Evolutionary conservation across 2,329 filamentous ascomycete species (phyloP), one percentile per base, ranked within the genome.

Genomic region (Dissoconium aciculare): DNA sequence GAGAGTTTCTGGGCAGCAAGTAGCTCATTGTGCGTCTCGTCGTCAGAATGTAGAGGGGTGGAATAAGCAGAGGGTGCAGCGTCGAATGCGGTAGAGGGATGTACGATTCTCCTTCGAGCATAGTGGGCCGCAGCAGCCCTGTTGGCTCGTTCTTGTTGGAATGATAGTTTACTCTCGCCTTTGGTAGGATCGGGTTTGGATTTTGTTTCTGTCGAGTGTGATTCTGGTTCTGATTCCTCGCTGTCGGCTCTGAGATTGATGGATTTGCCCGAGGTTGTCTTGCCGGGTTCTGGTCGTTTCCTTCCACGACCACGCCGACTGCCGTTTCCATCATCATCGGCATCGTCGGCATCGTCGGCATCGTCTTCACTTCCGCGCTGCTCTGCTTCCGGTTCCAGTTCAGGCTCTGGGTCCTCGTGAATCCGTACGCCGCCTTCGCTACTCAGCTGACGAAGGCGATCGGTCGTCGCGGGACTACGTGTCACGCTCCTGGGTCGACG

Each of bases 81-180:
- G 47, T 93, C 85, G 51, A 85, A 94, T 51, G 76, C 89, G 8
- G 81, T 92, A 31, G 73, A 71, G 1, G 85, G 85, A 51, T 91
- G 85, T 46, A 58, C 30, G 8, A 23, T 23, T 8, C 19, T 8
- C 56, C 50, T 39, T 55, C 66, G 36, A 50, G 42, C 27, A 1
- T 44, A 45, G 13, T 43, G 47, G 5, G 42, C 40, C 19, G 19
- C 19, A 23, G 19, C 19, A 23, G n/a, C n/a, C n/a, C n/a, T 23
- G 8, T 8, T n/a, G 19, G 19, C 8, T 8, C n/a, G 8, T 17
- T 50, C 46, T 17, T 40, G 42, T 15, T 34, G 39, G 31, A 49
- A 45, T 2, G 40, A 42, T 3, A 50, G 34, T 15, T 46, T 48
- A 36, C 46, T 50, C 26, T 53, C 39, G 28, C 50, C 50, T 37